Evolutionary conservation across 2,329 filamentous ascomycete species (phyloP).

Genomic region (Intubia oerlemansii): DNA sequence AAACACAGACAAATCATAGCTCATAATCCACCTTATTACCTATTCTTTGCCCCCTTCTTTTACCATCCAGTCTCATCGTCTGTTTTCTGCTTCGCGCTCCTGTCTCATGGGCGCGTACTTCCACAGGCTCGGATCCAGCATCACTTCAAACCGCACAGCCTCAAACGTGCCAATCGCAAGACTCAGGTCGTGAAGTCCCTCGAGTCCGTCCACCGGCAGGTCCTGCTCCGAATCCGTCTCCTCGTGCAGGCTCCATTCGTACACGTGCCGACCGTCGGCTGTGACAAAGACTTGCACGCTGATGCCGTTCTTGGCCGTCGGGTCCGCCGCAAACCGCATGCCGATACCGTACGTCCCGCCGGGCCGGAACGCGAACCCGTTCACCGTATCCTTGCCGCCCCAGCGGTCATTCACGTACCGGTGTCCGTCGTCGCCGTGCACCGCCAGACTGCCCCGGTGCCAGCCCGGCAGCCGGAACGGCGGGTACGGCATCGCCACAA

Average conservation of each 20-base stretch:
- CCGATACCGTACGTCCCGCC: slow-evolving; percentile 53
- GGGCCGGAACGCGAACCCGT: slow-evolving; percentile 8
- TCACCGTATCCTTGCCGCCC: slow-evolving; percentile 37
- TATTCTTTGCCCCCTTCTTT: too few relatives aligned
- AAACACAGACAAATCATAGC: background rate
- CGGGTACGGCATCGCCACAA: slow-evolving; percentile 53
- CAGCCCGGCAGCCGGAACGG: slow-evolving; percentile 60
- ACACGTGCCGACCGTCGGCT: slow-evolving; percentile 35
- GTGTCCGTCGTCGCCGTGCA: slow-evolving; percentile 66
- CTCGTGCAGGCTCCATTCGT: slow-evolving; percentile 54
- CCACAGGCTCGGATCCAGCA: slow-evolving; percentile 39
- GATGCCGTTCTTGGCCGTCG: slow-evolving; percentile 12
- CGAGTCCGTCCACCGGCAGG: slow-evolving; percentile 41
- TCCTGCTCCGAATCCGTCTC: slow-evolving; percentile 44
- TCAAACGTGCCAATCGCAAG: slow-evolving; percentile 53
- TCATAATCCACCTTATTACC: too few relatives aligned
- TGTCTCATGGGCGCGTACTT: background rate
- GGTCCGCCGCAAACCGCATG: slow-evolving; percentile 31
- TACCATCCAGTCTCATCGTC: too few relatives aligned
- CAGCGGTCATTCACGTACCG: slow-evolving; percentile 55
- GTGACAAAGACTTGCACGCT: slow-evolving; percentile 49
- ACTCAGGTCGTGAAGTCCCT: slow-evolving; percentile 50
- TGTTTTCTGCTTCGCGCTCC: too few relatives aligned
- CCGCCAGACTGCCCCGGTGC: slow-evolving; percentile 52
- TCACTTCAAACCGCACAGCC: slow-evolving; percentile 43